These are phyloP conservation scores for Leccinum fibrillosum DNA, from an alignment of 768 basidiomycete species.

Conservation along the genomic window DNA sequence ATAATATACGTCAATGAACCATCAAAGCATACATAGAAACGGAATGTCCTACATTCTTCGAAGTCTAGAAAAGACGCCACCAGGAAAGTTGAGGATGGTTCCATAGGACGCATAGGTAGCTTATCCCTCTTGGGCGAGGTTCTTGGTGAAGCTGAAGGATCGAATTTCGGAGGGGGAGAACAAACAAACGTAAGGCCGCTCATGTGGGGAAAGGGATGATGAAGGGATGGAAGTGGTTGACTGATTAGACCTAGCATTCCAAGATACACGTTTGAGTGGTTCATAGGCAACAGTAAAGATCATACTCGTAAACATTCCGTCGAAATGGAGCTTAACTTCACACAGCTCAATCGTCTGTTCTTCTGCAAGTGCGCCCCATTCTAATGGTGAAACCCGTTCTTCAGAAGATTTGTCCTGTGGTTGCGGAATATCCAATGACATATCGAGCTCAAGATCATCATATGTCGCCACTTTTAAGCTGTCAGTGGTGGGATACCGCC, in stretches of 20 bases:
- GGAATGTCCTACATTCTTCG: constrained; percentile 49
- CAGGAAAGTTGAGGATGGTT: constrained; percentile 42
- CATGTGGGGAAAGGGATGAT: constrained; percentile 35
- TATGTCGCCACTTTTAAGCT: constrained; percentile 24
- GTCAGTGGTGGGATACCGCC: constrained; percentile 41
- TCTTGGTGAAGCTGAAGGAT: constrained; percentile 24
- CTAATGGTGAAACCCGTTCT: constrained; percentile 23
- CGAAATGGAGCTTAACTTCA: constrained; percentile 52
- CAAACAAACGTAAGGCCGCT: constrained; percentile 47
- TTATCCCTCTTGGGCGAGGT: constrained; percentile 29
- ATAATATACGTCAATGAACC: neutral
- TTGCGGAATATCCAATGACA: constrained; percentile 26
- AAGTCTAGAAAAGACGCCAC: constrained; percentile 56
- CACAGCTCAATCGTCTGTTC: constrained; percentile 59
- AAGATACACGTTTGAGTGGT: constrained; percentile 3
- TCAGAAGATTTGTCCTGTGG: constrained; percentile 15
- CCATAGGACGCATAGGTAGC: constrained; percentile 17
- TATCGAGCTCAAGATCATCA: constrained; percentile 42
- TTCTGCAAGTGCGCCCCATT: constrained; percentile 59
- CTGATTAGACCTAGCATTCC: constrained; percentile 37
- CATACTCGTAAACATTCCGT: constrained; percentile 45
- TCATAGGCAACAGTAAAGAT: neutral
- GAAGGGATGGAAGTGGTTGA: constrained; percentile 46
- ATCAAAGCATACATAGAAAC: neutral
- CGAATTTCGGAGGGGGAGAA: constrained; percentile 30